Base-by-base conservation (phyloP, 2,329 filamentous ascomycete genomes). In the Ambrosiella cleistominuta region DNA sequence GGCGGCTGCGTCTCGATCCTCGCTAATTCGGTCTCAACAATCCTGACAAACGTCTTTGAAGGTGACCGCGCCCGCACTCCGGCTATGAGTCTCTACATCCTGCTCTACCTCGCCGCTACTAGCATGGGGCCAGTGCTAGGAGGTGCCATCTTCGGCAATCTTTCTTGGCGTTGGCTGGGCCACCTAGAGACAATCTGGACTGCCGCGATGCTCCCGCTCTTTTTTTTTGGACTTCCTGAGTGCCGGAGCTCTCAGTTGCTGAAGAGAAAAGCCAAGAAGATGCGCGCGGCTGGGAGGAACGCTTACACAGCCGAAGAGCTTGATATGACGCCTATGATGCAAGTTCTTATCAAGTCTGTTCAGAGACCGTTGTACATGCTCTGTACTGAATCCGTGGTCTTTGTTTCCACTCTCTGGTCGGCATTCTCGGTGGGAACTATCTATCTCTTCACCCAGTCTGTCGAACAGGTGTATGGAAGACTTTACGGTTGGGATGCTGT, bases 341-440 rank as follows among this genome's bases (percentile, higher is more conserved):
- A 60, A 37, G 50, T 58, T n/a, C 40, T 60, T 3, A 35, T 54
- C 8, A 58, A 56, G 39, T 57, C 54, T 12, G 53, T 60, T n/a
- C 59, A 60, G 45, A 56, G 59, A 12, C 59, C 59, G 27, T 38
- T 60, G 19, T 60, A 60, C 45, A 60, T 60, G 59, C 52, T 60
- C 35, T 56, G 38, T 62, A 77, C 74, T 1, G 75, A 78, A 65
- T 70, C 70, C 2, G 74, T 78, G 0, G 70, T 77, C 1, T 68
- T 75, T 47, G 69, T 69, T 52, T 70, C 72, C 52, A 74, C 73
- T 1, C 59, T 77, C 15, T 76, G 73, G 73, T 74, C 64, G 1
- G 63, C 64, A 8, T 65, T 66, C 54, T 61, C 61, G n/a, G 45
- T 64, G 5, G 64, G 64, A 3, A 62, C 62, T 2, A 63, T 66